phyloP scores from a whole-genome alignment of 225 moss, liverwort and hornwort genomes.

The Marchantia paleacea region DNA sequence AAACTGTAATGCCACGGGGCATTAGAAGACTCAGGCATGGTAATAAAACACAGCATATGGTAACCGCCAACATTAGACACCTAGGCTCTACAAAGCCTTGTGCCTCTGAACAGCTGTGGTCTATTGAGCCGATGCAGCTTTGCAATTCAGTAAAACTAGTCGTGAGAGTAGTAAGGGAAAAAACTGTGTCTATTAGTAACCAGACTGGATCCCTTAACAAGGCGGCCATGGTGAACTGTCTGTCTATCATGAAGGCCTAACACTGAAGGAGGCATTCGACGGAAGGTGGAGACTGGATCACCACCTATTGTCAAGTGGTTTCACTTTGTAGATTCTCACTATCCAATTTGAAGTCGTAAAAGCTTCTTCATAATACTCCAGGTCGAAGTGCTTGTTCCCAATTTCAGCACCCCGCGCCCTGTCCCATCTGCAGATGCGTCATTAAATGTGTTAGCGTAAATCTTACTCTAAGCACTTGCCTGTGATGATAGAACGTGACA shows the following conservation, averaged over 20 bases:
- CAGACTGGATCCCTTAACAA: conserved; percentile 7
- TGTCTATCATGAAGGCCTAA: conserved; percentile 12
- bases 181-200: conserved; percentile 17
- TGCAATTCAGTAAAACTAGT: conserved; percentile 17
- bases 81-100: conserved; percentile 20
- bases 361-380: conserved; percentile 85
- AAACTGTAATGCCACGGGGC: conserved; percentile 1
- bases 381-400: conserved; percentile 82
- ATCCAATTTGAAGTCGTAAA: conserved; percentile 98
- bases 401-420: conserved; percentile 91
- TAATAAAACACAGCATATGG: conserved; percentile 18
- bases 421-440: conserved; percentile 65
- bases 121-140: conserved; percentile 31
- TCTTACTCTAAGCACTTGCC: background rate
- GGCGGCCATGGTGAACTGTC: conserved; percentile 2
- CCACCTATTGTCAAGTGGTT: conserved; percentile 79
- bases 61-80: conserved; percentile 9
- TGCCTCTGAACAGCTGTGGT: conserved; percentile 16
- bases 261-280: conserved; percentile 12
- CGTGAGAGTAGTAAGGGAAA: conserved; percentile 9
- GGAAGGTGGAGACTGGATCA: conserved; percentile 38
- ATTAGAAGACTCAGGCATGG: conserved; percentile 23
- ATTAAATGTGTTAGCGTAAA: background rate
- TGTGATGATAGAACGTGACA: background rate
- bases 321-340: conserved; percentile 97